These are phyloP conservation scores for Rhodotorula sp. DNA, from an alignment of 1,284 basidiomycete genomes.

Conservation along the genomic window DNA sequence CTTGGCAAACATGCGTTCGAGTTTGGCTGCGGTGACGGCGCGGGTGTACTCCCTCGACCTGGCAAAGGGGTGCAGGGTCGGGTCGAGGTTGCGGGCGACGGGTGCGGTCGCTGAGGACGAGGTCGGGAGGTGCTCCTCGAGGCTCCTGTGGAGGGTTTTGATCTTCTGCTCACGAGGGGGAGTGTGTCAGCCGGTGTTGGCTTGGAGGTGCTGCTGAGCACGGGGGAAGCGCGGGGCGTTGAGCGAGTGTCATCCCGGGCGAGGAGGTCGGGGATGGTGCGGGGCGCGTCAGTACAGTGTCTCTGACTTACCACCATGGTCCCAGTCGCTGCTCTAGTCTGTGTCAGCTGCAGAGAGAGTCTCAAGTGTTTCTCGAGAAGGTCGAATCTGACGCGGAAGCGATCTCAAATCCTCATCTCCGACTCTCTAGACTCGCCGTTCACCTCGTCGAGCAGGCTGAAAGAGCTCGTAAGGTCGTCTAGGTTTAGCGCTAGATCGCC, in stretches of 20 bases:
- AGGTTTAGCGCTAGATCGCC: no score
- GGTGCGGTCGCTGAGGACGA: conserved; percentile 74
- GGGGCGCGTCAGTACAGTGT: neutral
- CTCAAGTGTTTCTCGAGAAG: neutral
- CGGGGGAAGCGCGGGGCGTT: neutral
- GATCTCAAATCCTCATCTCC: no score
- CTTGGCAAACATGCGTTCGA: conserved; percentile 95
- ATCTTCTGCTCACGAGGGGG: conserved; percentile 64
- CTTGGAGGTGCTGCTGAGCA: neutral
- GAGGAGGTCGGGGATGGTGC: neutral
- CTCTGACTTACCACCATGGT: neutral
- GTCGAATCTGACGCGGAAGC: neutral
- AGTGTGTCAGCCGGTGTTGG: neutral
- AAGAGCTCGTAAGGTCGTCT: no score
- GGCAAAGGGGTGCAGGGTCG: conserved; percentile 89
- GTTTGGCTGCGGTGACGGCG: conserved; percentile 91
- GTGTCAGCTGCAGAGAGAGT: neutral
- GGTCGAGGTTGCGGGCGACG: conserved; percentile 85
- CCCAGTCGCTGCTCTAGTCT: neutral
- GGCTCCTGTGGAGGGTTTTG: conserved; percentile 79
- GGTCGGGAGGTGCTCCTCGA: conserved; percentile 65
- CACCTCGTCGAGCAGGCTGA: no score
- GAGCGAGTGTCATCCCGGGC: neutral
- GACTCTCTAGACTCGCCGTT: no score
- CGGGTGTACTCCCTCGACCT: conserved; percentile 89